Evolutionary conservation across 2,329 filamentous ascomycete genomes (phyloP), one percentile per base, ranked within the genome.

Genomic region (Xylaria sp.): DNA sequence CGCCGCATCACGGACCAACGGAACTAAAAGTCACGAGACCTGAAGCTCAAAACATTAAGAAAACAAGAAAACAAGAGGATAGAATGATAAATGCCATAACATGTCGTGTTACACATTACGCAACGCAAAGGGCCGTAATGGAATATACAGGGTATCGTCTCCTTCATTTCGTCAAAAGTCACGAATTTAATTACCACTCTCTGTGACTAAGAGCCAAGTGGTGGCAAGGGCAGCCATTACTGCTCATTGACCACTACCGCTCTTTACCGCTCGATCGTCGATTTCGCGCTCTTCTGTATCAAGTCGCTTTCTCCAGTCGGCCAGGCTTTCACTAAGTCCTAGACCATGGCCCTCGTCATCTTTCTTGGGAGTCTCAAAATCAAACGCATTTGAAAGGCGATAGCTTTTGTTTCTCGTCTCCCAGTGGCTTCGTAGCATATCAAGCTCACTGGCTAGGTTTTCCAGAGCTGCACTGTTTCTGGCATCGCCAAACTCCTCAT

Each of bases 401-500:
- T 98, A 98, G 76, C 93, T 97, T 81, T 97, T 96, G 83, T 95
- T 98, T 13, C 94, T 97, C 48, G 91, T 93, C 82, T 98, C 94
- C 96, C 96, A 99, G 76, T 98, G 94, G 62, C 86, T 93, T 62
- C 95, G 90, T 57, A 99, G 86, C 13, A 93, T 92, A 79, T 99
- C 96, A 8, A 99, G 89, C 82, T 99, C 96, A 71, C 89, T 94
- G 12, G 96, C 95, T 28, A 99, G 88, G 72, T 91, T 96, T 80
- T 99, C 96, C 23, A 99, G 87, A 2, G 94, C 95, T 74, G 82
- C 84, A 76, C 87, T 89, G 79, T 89, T 87, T 72, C 88, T 84
- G 61, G 81, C 83, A 64, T 88, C 83, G 74, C 87, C 85, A 3
- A 86, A 78, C 10, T 84, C 86, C 25, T 86, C 90, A 64, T 91